Evolutionary conservation across 176 grass and related monocot species (phyloP).

Genomic region (Dendrocalamus sinicus): DNA sequence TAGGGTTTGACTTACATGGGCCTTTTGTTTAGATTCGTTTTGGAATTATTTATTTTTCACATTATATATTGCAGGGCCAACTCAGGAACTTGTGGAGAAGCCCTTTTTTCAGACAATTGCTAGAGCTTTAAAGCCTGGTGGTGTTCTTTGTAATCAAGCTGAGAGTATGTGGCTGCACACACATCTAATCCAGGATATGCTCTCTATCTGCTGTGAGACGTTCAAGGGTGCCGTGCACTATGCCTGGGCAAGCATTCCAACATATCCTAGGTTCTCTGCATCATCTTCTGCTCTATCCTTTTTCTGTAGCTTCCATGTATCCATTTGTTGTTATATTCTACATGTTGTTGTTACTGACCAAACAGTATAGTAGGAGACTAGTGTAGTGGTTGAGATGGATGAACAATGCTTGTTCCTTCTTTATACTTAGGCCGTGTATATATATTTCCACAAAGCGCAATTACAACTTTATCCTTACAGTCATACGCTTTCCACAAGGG

Average conservation of each 20-base stretch:
- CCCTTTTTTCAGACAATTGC: constrained; percentile 92
- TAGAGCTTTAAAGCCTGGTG: constrained; percentile 87
- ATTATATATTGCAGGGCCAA: constrained; percentile 66
- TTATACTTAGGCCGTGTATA: no score
- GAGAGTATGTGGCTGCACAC: constrained; percentile 95
- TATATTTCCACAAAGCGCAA: no score
- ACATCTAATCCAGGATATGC: constrained; percentile 95
- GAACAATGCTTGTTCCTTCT: no score
- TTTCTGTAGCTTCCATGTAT: not conserved
- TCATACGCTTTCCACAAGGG: no score
- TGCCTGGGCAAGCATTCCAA: constrained; percentile 96
- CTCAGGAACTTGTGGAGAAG: constrained; percentile 92
- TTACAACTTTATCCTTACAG: no score
- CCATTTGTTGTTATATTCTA: constrained; percentile 5
- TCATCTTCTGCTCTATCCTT: not conserved
- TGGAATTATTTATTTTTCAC: constrained; percentile 16
- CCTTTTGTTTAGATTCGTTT: constrained; percentile 1
- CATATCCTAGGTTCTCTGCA: constrained; percentile 85
- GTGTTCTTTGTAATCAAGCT: constrained; percentile 95
- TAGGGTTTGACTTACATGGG: not conserved
- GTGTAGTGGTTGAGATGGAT: no score
- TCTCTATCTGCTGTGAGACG: constrained; percentile 75
- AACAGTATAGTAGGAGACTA: no score
- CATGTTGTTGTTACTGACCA: no score
- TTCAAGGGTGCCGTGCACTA: constrained; percentile 90